Base-by-base conservation (phyloP, 2,329 filamentous ascomycete genomes). In the Fusarium domesticum region DNA sequence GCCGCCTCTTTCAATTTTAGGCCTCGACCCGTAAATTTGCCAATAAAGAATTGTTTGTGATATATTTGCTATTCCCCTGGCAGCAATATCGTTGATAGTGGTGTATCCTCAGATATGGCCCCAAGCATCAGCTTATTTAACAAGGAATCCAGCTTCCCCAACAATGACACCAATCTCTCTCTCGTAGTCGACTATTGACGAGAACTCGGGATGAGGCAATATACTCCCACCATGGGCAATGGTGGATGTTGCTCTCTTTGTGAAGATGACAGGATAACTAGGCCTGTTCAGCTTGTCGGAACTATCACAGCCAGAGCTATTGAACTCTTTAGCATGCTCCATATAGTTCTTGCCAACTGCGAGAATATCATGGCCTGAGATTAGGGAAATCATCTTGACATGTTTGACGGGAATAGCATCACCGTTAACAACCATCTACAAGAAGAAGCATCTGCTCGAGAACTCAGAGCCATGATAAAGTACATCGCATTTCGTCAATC, bases 31-130 rank as follows among this genome's bases (percentile, higher is more conserved):
- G 20, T 11, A 0, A 72, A 77, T 56, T 81, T 81, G 7, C 78
- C 77, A 37, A 82, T 72, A 43, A 74, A 81, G 57, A 80, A 81
- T 48, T 82, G 78, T 57, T 81, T 80, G 45, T 81, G 78, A 47
- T 79, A 74, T 12, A 73, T 61, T 60, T 79, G 76, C 30, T 66
- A 61, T 47, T 78, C n/a, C 73, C 3, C 75, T 63, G 0, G 75
- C 74, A 10, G 75, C 76, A 43, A 78, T 55, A 39, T 78, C 75
- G 46, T 78, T 78, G 49, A 79, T 70, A 40, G 78, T 78, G 0
- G 75, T 78, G 48, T 73, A 80, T 0, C 76, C 77, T 75, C 75
- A 79, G 2, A 80, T 74, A 53, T 80, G 57, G 11, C 72, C 63
- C 66, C 70, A 65, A 0, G 77, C 77, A 45, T 76, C 61, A 1